Base-by-base conservation (phyloP, 495 filamentous ascomycete genomes). In the Podospora pseudocomata region DNA sequence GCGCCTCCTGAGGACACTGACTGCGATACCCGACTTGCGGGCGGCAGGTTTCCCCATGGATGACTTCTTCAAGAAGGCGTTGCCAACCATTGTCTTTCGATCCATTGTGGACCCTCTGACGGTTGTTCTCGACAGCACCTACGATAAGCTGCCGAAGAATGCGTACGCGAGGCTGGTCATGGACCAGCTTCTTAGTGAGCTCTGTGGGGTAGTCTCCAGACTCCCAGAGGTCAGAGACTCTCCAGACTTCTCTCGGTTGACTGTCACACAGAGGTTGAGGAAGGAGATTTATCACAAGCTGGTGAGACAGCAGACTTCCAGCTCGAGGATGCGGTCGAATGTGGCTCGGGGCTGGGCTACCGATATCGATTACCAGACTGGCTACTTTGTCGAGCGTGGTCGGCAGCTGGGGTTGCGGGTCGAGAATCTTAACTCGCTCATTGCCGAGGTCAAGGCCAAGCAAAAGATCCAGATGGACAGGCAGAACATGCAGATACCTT, bases 341-440 rank as follows among this genome's bases (percentile, higher is more conserved):
- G 77, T 89, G 18, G 70, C 78, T 58, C 68, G 68, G 3, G 85
- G 88, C 2, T 80, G 78, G 68, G 70, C 79, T 32, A 92, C 90
- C 0, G 93, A 96, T 73, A 82, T 96, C 64, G 88, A 93, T 30
- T 94, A 86, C 72, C 79, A 92, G 69, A 95, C 94, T 76, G 94
- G 93, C 15, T 97, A 91, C 76, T 88, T 97, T 57, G 84, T 95
- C 56, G 80, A 79, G 65, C 85, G 86, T 28, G 93, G 80, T 23
- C 83, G 88, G 73, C 88, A 92, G 77, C 69, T 91, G 55, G 89
- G 89, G 15, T 74, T 93, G 5, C 79, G 83, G 61, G 88, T 87
- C 69, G 81, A 84, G 63, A 79, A 90, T 69, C 92, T 97, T 71
- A 74, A 75, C 28, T 68, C 74, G 57, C 66, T 79, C 20, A 60